Base-by-base conservation (phyloP, 768 basidiomycete genomes). In the Mycena polygramma region DNA sequence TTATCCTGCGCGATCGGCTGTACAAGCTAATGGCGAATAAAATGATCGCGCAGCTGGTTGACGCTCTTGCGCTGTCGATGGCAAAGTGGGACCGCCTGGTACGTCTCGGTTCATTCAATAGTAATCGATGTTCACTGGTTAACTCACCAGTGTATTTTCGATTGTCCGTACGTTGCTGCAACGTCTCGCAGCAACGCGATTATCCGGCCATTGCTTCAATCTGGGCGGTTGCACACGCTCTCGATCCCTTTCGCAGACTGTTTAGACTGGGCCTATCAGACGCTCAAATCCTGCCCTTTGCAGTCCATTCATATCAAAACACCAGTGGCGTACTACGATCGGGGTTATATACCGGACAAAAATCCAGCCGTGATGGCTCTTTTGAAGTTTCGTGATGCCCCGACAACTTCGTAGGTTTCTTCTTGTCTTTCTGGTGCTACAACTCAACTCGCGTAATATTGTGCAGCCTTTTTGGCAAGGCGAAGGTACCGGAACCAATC, bases 261-360 rank as follows among this genome's bases (percentile, higher is more conserved):
- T n/a, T 19, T 37, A 13, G 22, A n/a, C 7, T 39, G 51, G 24
- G 37, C 24, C 2, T 63, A 53, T 41, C 26, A 35, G 22, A 8
- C 13, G 22, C 10, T 52, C 11, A 51, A 63, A 17, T 17, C 36
- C 22, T 63, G 62, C 24, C 49, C 62, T 63, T 26, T 53, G 15
- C 7, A 53, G 26, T 11, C 19, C 10, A 43, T 63, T 15, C 51
- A 19, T 11, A 43, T 63, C 22, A 61, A 61, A 49, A 5, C 4
- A 6, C 59, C 46, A 24, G 11, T 49, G 6, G 30, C 24, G 22
- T 14, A 36, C 6, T 24, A 35, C 19, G 22, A 61, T 7, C 39
- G 1, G 4, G 20, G 20, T 15, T 4, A 48, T 17, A 26, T 37
- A 15, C 19, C 35, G 7, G 8, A 2, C 4, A 15, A 19, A 19